phyloP scores from a whole-genome alignment of 495 filamentous ascomycete genomes.

The Rhypophila decipiens region DNA sequence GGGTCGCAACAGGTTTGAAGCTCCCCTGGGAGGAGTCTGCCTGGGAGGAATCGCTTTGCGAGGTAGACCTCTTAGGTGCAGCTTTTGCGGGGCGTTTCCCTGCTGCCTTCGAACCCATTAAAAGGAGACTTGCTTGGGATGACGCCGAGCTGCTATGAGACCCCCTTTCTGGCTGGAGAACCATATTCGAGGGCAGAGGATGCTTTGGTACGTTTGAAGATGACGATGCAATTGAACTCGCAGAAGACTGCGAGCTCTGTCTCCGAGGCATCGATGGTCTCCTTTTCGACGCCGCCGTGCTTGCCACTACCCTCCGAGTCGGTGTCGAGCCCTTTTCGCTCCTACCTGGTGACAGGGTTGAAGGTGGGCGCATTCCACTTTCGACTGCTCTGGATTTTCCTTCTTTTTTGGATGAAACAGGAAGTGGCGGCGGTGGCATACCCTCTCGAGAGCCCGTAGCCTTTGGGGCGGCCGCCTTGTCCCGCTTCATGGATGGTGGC shows the following conservation, averaged over 20 bases:
- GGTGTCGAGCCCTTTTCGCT: conserved; percentile 13
- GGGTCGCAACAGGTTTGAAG: background rate
- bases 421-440: background rate
- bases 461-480: background rate
- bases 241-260: conserved; percentile 36
- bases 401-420: background rate
- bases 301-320: conserved; percentile 32
- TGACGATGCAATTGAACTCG: conserved; percentile 21
- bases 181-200: background rate
- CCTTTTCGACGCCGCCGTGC: conserved; percentile 27
- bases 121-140: conserved; percentile 3
- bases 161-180: conserved; percentile 1
- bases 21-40: conserved; percentile 8
- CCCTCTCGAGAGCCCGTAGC: background rate
- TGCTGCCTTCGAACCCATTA: conserved; percentile 28
- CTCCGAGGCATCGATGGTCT: conserved; percentile 33
- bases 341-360: conserved; percentile 7
- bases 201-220: background rate
- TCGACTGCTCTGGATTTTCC: background rate
- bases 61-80: conserved; percentile 4
- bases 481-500: conserved; percentile 2
- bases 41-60: conserved; percentile 9
- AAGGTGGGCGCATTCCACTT: conserved; percentile 14
- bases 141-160: conserved; percentile 7
- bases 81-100: conserved; percentile 29